Evolutionary conservation across 2,329 filamentous ascomycete genomes (phyloP), one percentile per base, ranked within the genome.

Genomic region (Aulographum hederae): DNA sequence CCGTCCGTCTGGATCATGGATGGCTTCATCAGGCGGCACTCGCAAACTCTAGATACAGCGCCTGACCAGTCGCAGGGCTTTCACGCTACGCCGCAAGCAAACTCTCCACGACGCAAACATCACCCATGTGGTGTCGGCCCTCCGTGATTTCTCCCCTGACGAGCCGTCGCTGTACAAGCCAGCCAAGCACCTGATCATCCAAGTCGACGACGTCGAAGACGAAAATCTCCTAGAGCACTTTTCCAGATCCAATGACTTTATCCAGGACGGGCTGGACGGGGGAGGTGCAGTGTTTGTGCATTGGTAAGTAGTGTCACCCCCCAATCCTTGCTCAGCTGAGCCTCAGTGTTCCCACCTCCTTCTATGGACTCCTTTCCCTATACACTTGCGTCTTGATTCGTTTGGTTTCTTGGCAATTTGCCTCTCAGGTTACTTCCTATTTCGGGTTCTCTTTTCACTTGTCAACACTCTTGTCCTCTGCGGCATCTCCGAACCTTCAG

Each of bases 151-250:
- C 21, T n/a, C n/a, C n/a, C n/a, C n/a, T n/a, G n/a, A n/a, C n/a
- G n/a, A n/a, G n/a, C n/a, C n/a, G n/a, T n/a, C n/a, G n/a, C 61
- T 65, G 26, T 73, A 70, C 46, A 62, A 67, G 39, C 60, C 65
- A 26, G 82, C 73, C 50, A 58, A 73, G 39, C 82, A 91, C 50
- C 64, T 81, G 42, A 65, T 73, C 37, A 77, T 95, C 40, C 77
- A 91, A 41, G 72, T 94, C 27, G 80, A 95, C 52, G 89, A 98
- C 58, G 70, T 85, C 32, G 80, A 86, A 14, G 82, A 94, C 46
- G 76, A 85, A 43, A 81, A 98, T 53, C 56, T 95, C 32, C 58
- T 95, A 13, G 68, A 78, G 38, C 73, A 91, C 52, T 76, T 95
- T 38, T 71, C 84, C 5, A 62, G 62, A 32, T 78, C 78, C 34